Evolutionary conservation across 2,329 filamentous ascomycete genomes (phyloP), one percentile per base, ranked within the genome.

Genomic region (Rhinocladiella similis): DNA sequence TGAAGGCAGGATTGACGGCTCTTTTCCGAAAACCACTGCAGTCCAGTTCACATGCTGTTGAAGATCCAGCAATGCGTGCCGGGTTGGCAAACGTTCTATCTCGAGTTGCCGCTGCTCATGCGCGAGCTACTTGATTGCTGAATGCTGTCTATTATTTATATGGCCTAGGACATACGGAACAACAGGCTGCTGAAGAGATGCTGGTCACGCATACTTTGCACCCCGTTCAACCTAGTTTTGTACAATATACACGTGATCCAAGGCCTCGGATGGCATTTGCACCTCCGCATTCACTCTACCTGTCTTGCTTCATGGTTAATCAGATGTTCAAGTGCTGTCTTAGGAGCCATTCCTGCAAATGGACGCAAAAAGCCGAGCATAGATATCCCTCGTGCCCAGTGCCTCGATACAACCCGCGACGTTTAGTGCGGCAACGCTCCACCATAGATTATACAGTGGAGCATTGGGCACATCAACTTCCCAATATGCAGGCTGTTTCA

Each of bases 11-110:
- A 18, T 14, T 62, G 43, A 57, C 36, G 33, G 38, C 22, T 25
- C 27, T 62, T 41, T 36, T 62, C 16, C 50, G 48, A 43, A 54
- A 54, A 54, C 42, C 56, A 22, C 43, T 48, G 14, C 42, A 43
- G 2, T 29, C 35, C 18, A 35, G 47, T 45, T 38, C 56, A 18
- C 39, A 50, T 10, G 14, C 59, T 10, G 41, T 46, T 20, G 59
- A 61, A 38, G 43, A 27, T 38, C 42, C 59, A 48, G 19, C 56
- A 18, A 48, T 43, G 41, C 47, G 54, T 45, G 55, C 55, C 13
- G 48, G 51, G 13, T 41, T 61, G 22, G 53, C 59, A n/a, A 45
- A 56, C 13, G 45, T 62, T n/a, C 47, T 62, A 47, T 48, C 51
- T 27, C 54, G 54, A 38, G 38, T 62, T 27, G 56, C 56, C 4